Base-by-base conservation (phyloP, 176 grass and related monocot species). In the Guadua angustifolia region DNA sequence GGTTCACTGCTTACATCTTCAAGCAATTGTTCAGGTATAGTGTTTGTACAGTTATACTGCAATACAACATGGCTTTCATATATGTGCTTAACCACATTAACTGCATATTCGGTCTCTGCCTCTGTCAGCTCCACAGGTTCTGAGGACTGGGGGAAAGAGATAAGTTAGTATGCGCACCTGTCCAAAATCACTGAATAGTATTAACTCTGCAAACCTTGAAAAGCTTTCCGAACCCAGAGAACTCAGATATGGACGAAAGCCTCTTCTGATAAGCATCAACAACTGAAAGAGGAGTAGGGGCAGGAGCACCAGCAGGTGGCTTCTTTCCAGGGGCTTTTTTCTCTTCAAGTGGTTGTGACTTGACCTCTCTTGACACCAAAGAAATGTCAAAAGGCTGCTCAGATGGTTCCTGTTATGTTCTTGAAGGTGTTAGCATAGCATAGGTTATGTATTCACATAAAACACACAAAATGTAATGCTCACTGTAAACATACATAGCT, bases 31-130 rank as follows among this genome's bases (percentile, higher is more conserved):
- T 92, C 91, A 3, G 88, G 80, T 60, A 99, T 95, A 52, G 96
- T 99, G 53, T 99, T 99, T 83, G 93, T 85, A 75, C 96, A 99
- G 87, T 95, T 95, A 71, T 95, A 99, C 84, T 99, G 96, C 55
- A 99, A 90, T 38, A 99, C 80, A 62, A 99, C 78, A 81, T 99
- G 88, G 4, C 82, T 77, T 52, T 89, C 78, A 29, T 92, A 99
- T 29, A 99, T 92, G 83, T 99, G 96, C 86, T 99, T 99, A 72
- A 99, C 89, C 66, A 90, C 96, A 76, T 81, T 99, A 69, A 99
- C 91, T 49, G 88, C 83, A 86, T 99, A 99, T 80, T 99, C 96
- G 21, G 93, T 99, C 83, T 92, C 96, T 42, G 96, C 86, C 69
- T 99, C 96, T 52, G 96, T 99, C 51, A 99, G 87, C 86, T 99